Base-by-base conservation (phyloP, 768 basidiomycete species). In the Russula emetica region DNA sequence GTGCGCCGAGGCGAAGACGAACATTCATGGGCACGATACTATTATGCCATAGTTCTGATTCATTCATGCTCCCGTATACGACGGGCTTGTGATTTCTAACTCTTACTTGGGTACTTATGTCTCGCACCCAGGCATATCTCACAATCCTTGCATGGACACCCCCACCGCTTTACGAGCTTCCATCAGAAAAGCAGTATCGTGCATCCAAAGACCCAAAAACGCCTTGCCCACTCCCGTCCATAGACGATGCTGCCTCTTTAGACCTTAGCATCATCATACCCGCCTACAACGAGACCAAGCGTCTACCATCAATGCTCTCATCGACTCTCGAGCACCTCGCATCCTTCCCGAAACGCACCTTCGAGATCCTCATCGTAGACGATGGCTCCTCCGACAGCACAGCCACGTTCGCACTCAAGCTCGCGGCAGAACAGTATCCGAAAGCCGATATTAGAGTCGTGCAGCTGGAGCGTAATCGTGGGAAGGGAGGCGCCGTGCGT, bases 401-500 rank as follows among this genome's bases (percentile, higher is more conserved):
- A 0, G 78, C 85, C 0, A 73, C 78, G 2, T 74, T 80, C 18
- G 90, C 90, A 2, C 78, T 96, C 53, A 70, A 78, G 40, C 79
- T 94, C 51, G 90, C 89, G 4, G 72, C 75, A 11, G 58, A 72
- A 18, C 74, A 82, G 64, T 79, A 88, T 69, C 70, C 80, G 3
- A 73, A 78, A 18, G 78, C 76, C 61, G 85, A 90, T 69, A 86
- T 97, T 62, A 84, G 87, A 63, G 84, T 97, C 24, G 83, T 96
- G 60, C 85, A 80, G 24, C 77, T 98, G 62, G 85, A 85, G 72
- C 78, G 80, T 70, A 98, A 98, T 71, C 76, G 88, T 20, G 94
- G 94, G 1, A 98, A 98, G 72, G 95, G 95, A 22, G 95, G 94
- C 3, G 92, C 94, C 0, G 94, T 97, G 26, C 80, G 89, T 38